A percentile compares a stretch with the other conserved stretches of the same genome.
Conservation (phyloP, 768 basidiomycete species). For the Phaffia australis region DNA sequence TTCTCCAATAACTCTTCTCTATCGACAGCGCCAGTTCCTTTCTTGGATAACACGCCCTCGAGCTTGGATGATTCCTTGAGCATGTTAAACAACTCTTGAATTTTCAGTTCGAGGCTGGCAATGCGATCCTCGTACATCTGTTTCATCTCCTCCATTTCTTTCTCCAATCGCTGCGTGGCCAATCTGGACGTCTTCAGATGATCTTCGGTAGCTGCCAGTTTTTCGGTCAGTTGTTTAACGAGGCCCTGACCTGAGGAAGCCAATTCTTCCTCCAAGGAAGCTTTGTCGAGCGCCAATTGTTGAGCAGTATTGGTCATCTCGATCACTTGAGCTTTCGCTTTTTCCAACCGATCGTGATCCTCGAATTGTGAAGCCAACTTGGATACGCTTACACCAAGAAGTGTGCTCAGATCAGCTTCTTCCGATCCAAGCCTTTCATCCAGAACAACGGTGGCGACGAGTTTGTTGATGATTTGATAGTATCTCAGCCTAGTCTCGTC, state of each 20-base stretch:
- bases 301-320: constrained; percentile 48
- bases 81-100: constrained; percentile 89
- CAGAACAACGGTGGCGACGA: constrained; percentile 82
- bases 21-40: constrained; percentile 50
- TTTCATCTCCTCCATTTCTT: constrained; percentile 66
- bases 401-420: constrained; percentile 60
- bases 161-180: constrained; percentile 50
- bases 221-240: constrained; percentile 62
- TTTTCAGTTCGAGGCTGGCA: constrained; percentile 77
- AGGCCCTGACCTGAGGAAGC: constrained; percentile 47
- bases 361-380: constrained; percentile 79
- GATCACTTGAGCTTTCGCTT: constrained; percentile 64
- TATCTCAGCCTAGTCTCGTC: constrained; percentile 72
- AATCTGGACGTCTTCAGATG: constrained; percentile 21
- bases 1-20: constrained; percentile 63
- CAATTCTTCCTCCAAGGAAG: constrained; percentile 67
- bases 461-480: constrained; percentile 79
- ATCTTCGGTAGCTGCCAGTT: constrained; percentile 33
- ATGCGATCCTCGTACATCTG: constrained; percentile 73
- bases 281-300: constrained; percentile 68
- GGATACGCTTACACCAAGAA: constrained; percentile 80
- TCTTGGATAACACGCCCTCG: constrained; percentile 53
- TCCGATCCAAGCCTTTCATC: constrained; percentile 62
- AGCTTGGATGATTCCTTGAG: constrained; percentile 66
- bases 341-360: constrained; percentile 71